Base-by-base conservation (phyloP, 2,329 filamentous ascomycete genomes). In the Colletotrichum theobromicola region DNA sequence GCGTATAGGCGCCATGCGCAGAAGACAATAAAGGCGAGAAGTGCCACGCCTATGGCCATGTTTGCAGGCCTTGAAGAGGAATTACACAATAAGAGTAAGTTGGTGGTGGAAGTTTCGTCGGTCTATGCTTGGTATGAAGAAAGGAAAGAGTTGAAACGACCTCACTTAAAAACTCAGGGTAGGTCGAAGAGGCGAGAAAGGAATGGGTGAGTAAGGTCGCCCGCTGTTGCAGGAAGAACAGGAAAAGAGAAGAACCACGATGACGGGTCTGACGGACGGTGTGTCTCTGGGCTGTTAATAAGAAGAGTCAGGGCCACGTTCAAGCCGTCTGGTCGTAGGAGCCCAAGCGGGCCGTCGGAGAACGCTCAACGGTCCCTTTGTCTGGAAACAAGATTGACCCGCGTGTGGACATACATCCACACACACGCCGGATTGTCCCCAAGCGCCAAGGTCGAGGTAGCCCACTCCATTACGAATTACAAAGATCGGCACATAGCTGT, bases 261-360 rank as follows among this genome's bases (percentile, higher is more conserved):
- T 24, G 68, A 67, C 68, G 72, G 72, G 46, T 32, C 68, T 63
- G 26, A 10, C 21, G 72, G 61, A 34, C 67, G 62, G 62, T 37
- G 68, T 63, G 72, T 72, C 68, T 72, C 62, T 72, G 55, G 46
- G 42, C 46, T 67, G 72, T 74, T 74, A 74, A 67, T 74, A 74
- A 74, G 72, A 71, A 74, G 68, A 72, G 32, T 60, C 68, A 67
- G 32, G 68, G 57, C 68, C 62, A 62, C 58, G 72, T 50, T 63
- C 67, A 50, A 67, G 72, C 72, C 72, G 63, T 72, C 72, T 60
- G 68, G 62, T 67, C 57, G 30, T 60, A 35, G 57, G 62, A 60
- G 72, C 62, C 72, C 61, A 63, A 74, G 72, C 72, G 72, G 72
- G 34, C 72, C 68, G 68, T 63, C 42, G 57, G 72, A 30, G 72